Base-by-base conservation (phyloP, 768 basidiomycete species). In the Mycena sanguinolenta region DNA sequence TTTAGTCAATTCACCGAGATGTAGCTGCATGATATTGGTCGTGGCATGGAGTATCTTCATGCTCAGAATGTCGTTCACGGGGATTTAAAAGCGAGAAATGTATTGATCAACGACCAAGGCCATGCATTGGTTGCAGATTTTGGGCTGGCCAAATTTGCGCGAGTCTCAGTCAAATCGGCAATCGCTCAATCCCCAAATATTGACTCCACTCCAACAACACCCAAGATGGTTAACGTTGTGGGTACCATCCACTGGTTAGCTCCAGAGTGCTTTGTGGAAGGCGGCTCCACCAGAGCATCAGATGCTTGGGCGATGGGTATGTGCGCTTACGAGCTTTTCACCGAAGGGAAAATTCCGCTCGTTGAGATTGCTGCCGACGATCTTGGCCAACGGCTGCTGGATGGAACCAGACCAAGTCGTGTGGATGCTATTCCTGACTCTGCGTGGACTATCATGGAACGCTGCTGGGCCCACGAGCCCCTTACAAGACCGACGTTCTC, bases 391-490 rank as follows among this genome's bases (percentile, higher is more conserved):
- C 58, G 30, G 30, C 16, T 60, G 28, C 21, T 28, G 19, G 58
- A 60, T 19, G 58, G 58, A 2, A 30, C 44, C 27, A 30, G 58
- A 32, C 58, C 58, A 60, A 44, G 28, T n/a, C 58, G 30, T 13
- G 58, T 60, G 16, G 58, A 60, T 49, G 27, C 58, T 28, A 60
- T 60, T 27, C 58, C 58, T 8, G 39, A 46, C 28, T 60, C 58
- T 16, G 58, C 58, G 4, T 60, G 58, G 58, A 60, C 58, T 16
- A 60, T 42, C n/a, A 60, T 60, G 58, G 58, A 60, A 32, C 58
- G 58, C 21, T 60, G 58, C 58, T 60, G 58, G 58, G 44, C 58
- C 7, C 58, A 60, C 13, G 58, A 60, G 49, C 58, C 58, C 30
- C 10, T 60, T 30, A n/a, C 58, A 32, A 60, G 58, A 60, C 58